Evolutionary conservation across 2,329 filamentous ascomycete genomes (phyloP).

Genomic region (Cadophora malorum): DNA sequence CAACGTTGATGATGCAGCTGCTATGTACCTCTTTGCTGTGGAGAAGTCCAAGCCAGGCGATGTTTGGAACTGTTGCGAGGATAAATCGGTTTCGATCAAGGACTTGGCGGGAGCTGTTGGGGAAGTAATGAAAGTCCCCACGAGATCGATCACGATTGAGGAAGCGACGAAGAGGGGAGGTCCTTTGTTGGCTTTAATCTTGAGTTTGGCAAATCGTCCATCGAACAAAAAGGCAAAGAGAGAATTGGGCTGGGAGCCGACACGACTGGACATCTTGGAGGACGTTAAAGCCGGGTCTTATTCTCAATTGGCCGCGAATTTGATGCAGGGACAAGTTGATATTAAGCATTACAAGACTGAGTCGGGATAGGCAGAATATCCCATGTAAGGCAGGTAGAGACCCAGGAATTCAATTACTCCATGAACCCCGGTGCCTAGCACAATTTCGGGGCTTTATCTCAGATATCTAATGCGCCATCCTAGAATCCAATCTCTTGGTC

Average conservation of each 20-base stretch:
- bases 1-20: slow-evolving; percentile 53
- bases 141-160: slow-evolving; percentile 15
- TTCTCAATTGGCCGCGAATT: slow-evolving; percentile 16
- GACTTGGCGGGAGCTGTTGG: slow-evolving; percentile 45
- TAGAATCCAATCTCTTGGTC: slow-evolving; percentile 47
- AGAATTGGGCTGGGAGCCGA: slow-evolving; percentile 26
- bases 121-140: slow-evolving; percentile 34
- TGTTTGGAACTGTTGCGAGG: slow-evolving; percentile 46
- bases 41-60: slow-evolving; percentile 47
- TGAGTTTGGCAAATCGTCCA: slow-evolving; percentile 13
- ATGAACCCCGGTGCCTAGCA: no score
- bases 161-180: slow-evolving; percentile 20
- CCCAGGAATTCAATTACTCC: no score
- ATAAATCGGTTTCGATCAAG: slow-evolving; percentile 45
- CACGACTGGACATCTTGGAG: slow-evolving; percentile 14
- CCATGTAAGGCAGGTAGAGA: not conserved
- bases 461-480: slow-evolving; percentile 20
- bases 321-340: slow-evolving; percentile 4
- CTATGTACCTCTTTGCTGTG: slow-evolving; percentile 49
- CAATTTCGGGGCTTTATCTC: no score
- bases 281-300: slow-evolving; percentile 27
- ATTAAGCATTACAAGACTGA: not conserved
- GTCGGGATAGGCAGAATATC: not conserved
- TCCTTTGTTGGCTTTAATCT: slow-evolving; percentile 22
- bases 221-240: slow-evolving; percentile 22